Conservation (phyloP, 2,329 filamentous ascomycete species). For the Dothistroma pini region DNA sequence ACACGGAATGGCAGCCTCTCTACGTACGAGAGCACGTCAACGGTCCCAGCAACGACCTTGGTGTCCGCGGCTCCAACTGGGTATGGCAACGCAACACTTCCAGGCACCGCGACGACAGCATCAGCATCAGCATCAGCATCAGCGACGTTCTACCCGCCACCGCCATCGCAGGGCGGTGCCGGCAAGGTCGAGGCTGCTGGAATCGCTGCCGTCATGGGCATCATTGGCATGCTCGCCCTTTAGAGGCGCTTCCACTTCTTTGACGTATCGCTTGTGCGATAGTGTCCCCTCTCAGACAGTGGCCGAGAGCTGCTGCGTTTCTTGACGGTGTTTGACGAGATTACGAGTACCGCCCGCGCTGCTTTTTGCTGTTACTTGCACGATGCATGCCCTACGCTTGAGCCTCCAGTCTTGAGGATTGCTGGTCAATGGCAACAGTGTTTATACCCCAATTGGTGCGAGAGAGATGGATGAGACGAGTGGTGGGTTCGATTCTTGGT, state of each 20-base stretch:
- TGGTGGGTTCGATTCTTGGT: slow-evolving; percentile 13
- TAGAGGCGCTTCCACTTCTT: slow-evolving; percentile 10
- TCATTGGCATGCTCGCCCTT: slow-evolving; percentile 20
- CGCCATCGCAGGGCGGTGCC: slow-evolving; percentile 18
- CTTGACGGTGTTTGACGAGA: slow-evolving; percentile 2
- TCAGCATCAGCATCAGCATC: slow-evolving; percentile 13
- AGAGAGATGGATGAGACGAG: slow-evolving; percentile 9
- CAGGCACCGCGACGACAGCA: slow-evolving; percentile 7
- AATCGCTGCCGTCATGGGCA: slow-evolving; percentile 20
- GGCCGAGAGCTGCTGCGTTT: neutral
- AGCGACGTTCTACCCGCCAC: slow-evolving; percentile 2
- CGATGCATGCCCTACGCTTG: slow-evolving; percentile 9
- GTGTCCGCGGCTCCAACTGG: slow-evolving; percentile 7
- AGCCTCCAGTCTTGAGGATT: slow-evolving; percentile 7
- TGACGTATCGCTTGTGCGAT: neutral
- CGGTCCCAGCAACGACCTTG: slow-evolving; percentile 4
- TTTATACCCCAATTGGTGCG: slow-evolving; percentile 11
- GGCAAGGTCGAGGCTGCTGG: slow-evolving; percentile 16
- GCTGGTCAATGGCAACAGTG: slow-evolving; percentile 11
- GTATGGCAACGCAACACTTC: slow-evolving; percentile 20
- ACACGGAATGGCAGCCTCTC: slow-evolving; percentile 22
- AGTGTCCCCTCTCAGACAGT: neutral
- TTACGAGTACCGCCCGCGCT: slow-evolving; percentile 6
- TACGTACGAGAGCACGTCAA: slow-evolving; percentile 13
- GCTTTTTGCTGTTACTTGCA: slow-evolving; percentile 2